A percentile compares a stretch with the other conserved stretches of the same genome.
phyloP scores from a whole-genome alignment of 2,329 filamentous ascomycete species.

The Ophiocordyceps camponoti-saundersi region DNA sequence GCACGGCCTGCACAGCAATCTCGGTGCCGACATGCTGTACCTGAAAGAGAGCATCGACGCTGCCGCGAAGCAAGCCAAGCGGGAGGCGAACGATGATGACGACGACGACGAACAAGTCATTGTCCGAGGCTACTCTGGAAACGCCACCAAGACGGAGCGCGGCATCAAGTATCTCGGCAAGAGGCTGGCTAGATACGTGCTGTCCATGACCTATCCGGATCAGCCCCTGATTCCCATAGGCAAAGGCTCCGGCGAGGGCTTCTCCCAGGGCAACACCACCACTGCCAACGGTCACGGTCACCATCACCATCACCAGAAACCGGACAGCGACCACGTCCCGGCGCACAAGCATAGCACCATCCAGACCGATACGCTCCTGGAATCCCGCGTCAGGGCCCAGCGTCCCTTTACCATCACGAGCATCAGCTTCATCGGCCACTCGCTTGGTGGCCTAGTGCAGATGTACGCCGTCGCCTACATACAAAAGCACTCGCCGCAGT shows the following conservation, averaged over 20 bases:
- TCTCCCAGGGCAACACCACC: constrained; percentile 20
- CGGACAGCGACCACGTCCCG: not conserved
- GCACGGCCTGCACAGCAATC: constrained; percentile 88
- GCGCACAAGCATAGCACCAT: constrained; percentile 46
- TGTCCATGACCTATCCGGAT: constrained; percentile 83
- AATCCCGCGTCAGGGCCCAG: constrained; percentile 25
- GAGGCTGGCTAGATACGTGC: constrained; percentile 75
- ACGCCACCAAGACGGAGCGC: constrained; percentile 78
- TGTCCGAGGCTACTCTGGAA: constrained; percentile 77
- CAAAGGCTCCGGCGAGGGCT: constrained; percentile 29
- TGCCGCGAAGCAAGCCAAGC: constrained; percentile 55
- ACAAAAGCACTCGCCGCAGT: constrained; percentile 82
- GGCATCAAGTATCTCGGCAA: constrained; percentile 97
- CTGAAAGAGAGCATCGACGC: constrained; percentile 94
- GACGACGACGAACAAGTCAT: constrained; percentile 73
- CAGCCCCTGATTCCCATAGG: constrained; percentile 64
- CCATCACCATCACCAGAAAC: constrained; percentile 21
- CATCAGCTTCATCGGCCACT: constrained; percentile 90
- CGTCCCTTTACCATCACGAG: constrained; percentile 73
- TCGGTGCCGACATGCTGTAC: constrained; percentile 91
- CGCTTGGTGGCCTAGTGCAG: constrained; percentile 75
- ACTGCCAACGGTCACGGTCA: constrained; percentile 8
- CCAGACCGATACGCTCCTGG: constrained; percentile 34
- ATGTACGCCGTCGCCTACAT: constrained; percentile 94
- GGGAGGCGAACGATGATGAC: constrained; percentile 38